Evolutionary conservation across 2,329 filamentous ascomycete genomes (phyloP), one percentile per base, ranked within the genome.

Genomic region (Cytospora paraplurivora): DNA sequence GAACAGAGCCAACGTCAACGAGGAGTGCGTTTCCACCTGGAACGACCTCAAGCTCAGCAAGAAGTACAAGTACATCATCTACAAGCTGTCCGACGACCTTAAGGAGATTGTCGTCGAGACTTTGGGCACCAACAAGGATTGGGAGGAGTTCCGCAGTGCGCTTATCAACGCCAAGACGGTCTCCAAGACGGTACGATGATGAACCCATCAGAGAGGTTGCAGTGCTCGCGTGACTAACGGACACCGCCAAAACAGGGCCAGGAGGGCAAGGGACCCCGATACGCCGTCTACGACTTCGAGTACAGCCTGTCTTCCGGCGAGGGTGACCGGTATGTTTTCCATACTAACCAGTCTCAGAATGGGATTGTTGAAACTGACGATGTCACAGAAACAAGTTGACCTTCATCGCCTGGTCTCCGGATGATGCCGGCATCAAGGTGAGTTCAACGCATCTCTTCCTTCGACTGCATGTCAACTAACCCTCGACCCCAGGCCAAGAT

Each of bases 31-130:
- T 75, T 76, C 76, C 70, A 78, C 81, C 66, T 94, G 89, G 85
- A 92, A 93, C 78, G 88, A 93, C 71, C 85, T 94, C 70, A 94
- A 94, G 86, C 87, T 93, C 71, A 83, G 79, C 79, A 93, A 93
- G 80, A 87, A 86, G 82, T 83, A 87, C 82, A 93, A 92, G 81
- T 96, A 86, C 85, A 89, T 95, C 81, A 87, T 95, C 83, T 94
- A 86, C 88, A 92, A 93, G 85, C 87, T 95, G 76, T 89, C 88
- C 69, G 90, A 93, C 78, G 85, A 93, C 82, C 87, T 88, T 84
- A 92, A 89, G 79, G 79, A 92, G 79, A 92, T 95, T 75, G 88
- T 90, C 65, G 86, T 95, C 71, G 91, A 94, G 78, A 87, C 91
- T 76, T 83, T 86, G 61, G 90, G 87, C 64, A 79, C 79, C 67